phyloP scores from a whole-genome alignment of 768 basidiomycete species.

The Strobilomyces confusus region DNA sequence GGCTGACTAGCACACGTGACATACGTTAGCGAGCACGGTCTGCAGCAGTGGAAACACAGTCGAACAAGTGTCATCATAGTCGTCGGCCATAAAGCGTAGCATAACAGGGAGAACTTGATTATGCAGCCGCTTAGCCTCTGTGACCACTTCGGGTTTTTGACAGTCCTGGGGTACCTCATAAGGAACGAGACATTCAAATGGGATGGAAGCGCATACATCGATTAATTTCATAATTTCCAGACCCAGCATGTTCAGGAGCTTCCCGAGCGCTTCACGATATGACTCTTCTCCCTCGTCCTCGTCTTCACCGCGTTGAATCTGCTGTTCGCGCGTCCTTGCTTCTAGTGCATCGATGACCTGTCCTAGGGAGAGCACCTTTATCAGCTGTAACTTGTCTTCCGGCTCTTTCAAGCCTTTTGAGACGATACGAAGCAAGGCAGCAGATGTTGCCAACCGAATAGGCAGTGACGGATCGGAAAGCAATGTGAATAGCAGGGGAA shows the following conservation, averaged over 20 bases:
- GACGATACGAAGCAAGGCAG: conserved; percentile 79
- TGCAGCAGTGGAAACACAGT: conserved; percentile 82
- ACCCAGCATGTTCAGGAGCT: conserved; percentile 76
- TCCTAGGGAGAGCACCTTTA: conserved; percentile 84
- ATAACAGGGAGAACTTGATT: conserved; percentile 72
- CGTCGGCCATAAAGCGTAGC: conserved; percentile 85
- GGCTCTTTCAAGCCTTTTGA: conserved; percentile 92
- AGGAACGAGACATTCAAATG: neutral
- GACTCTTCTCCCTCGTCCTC: conserved; percentile 86
- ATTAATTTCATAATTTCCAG: conserved; percentile 76
- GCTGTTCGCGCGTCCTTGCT: conserved; percentile 64
- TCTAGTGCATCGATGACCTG: conserved; percentile 81
- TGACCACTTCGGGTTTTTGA: conserved; percentile 52
- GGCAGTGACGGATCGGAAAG: conserved; percentile 74
- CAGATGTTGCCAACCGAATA: conserved; percentile 79
- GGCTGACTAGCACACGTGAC: conserved; percentile 19
- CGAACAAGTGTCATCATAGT: conserved; percentile 83
- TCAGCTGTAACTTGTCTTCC: conserved; percentile 80
- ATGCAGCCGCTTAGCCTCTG: conserved; percentile 62
- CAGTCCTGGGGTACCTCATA: conserved; percentile 45
- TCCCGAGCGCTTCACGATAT: conserved; percentile 86
- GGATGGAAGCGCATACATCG: conserved; percentile 49
- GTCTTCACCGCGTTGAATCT: conserved; percentile 59
- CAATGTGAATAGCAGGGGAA: conserved; percentile 79
- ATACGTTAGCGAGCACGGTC: conserved; percentile 67